Conservation (phyloP, 495 filamentous ascomycete genomes). For the Niebla homalea region DNA sequence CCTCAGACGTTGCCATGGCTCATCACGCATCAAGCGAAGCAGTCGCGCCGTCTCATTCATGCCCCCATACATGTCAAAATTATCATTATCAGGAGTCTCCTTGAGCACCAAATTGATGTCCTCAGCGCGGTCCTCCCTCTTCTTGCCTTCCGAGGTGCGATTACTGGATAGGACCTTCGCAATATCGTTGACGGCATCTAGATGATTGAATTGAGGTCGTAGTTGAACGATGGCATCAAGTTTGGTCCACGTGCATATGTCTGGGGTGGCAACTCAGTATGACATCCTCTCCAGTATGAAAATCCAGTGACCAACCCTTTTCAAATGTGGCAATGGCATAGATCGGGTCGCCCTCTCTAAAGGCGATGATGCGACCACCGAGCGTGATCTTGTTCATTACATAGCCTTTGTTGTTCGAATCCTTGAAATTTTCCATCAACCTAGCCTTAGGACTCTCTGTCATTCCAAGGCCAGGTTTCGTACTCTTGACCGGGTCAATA, state of each 20-base stretch:
- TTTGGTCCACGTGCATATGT: conserved; percentile 17
- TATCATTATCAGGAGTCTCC: conserved; percentile 42
- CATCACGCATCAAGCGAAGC: conserved; percentile 48
- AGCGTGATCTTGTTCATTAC: conserved; percentile 47
- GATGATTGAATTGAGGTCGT: conserved; percentile 59
- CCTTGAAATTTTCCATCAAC: conserved; percentile 32
- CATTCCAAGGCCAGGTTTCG: conserved; percentile 19
- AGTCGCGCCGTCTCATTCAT: conserved; percentile 40
- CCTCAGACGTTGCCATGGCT: conserved; percentile 49
- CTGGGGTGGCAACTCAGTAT: conserved; percentile 1
- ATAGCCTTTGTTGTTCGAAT: conserved; percentile 33
- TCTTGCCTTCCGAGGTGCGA: conserved; percentile 21
- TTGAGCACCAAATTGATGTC: conserved; percentile 57
- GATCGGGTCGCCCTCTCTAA: conserved; percentile 44
- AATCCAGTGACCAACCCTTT: conserved; percentile 33
- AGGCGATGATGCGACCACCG: conserved; percentile 50
- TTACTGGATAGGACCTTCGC: conserved; percentile 23
- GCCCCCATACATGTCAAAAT: conserved; percentile 17
- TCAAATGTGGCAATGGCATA: conserved; percentile 65
- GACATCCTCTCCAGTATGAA: neutral
- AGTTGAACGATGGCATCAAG: conserved; percentile 58
- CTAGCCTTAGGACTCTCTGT: conserved; percentile 20
- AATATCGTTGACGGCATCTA: conserved; percentile 52
- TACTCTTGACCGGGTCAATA: conserved; percentile 29
- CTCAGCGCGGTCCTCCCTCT: conserved; percentile 23